Evolutionary conservation across 1,284 basidiomycete genomes (phyloP), one percentile per base, ranked within the genome.

Genomic region (Apiotrichum domesticum): DNA sequence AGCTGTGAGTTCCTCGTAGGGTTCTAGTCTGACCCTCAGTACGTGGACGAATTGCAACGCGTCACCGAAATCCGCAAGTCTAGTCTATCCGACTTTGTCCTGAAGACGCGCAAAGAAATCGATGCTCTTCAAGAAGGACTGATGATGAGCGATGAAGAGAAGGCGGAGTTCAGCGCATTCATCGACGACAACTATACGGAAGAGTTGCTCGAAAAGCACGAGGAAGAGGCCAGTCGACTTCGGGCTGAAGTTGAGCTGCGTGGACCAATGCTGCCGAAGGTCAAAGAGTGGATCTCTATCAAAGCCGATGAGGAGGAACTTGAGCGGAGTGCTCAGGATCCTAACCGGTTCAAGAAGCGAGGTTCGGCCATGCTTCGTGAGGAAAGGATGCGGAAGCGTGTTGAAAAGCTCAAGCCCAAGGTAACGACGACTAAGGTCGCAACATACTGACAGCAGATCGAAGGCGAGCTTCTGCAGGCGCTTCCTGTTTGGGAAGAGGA

Each of bases 351-450:
- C 61, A 70, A 67, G 54, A 70, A 68, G 49, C 62, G 75, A 86
- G 81, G 89, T 82, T 55, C 88, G 83, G 52, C 80, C 83, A 60
- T 98, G 48, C 77, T 98, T 48, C 81, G 90, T 48, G 95, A 99
- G 76, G 95, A 98, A 79, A 97, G 96, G 82, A 92, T 96, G 87
- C 83, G 95, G 53, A 98, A 97, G 77, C 81, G 94, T 10, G 91
- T 99, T n/a, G 83, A 83, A 62, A 88, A 90, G 71, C 87, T 96
- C 77, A 98, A 97, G 74, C 95, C 95, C 32, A 85, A 88, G 70
- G 93, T 95, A 14, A 32, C 29, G 52, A 3, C 35, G 52, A 3
- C 35, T 29, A 29, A 13, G 41, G 48, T 2, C 8, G 9, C 39
- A 13, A 5, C 13, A n/a, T 15, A 37, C 47, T 46, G 35, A 49